phyloP scores from a whole-genome alignment of 2,329 filamentous ascomycete genomes.

The Truncatella angustata region DNA sequence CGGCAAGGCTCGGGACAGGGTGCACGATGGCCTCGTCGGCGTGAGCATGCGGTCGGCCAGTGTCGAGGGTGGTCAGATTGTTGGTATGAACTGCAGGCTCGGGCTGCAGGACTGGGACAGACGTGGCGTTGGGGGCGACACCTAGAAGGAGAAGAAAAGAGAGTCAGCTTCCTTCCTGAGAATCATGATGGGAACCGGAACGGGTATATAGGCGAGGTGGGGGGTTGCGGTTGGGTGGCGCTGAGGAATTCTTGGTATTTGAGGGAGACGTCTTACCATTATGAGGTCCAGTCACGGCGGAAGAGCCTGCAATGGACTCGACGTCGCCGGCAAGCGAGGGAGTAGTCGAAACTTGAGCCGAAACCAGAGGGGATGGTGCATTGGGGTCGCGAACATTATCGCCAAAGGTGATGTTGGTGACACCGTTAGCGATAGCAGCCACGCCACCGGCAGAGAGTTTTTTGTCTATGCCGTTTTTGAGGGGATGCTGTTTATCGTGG shows the following conservation, averaged over 20 bases:
- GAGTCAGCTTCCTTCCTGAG: not conserved
- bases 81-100: slow-evolving; percentile 18
- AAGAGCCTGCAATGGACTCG: not conserved
- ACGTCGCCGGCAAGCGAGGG: slow-evolving; percentile 5
- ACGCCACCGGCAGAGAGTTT: not conserved
- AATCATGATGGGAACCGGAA: too few species aligned
- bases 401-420: slow-evolving; percentile 10
- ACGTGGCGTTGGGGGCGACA: too few species aligned
- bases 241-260: too few species aligned
- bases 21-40: not conserved
- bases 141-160: not conserved
- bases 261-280: not conserved
- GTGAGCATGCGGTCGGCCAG: slow-evolving; percentile 14
- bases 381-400: slow-evolving; percentile 2
- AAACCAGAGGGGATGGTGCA: not conserved
- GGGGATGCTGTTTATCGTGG: not conserved
- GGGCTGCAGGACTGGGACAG: slow-evolving; percentile 16
- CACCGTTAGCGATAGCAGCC: slow-evolving; percentile 4
- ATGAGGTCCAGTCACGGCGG: not conserved
- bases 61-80: slow-evolving; percentile 14
- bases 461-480: not conserved
- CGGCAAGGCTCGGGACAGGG: slow-evolving; percentile 16
- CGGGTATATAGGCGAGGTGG: too few species aligned
- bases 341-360: not conserved
- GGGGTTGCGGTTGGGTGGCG: too few species aligned